These are phyloP conservation scores for Penicillium sclerotigenum DNA, from an alignment of 2,329 filamentous ascomycete genomes.

Conservation along the genomic window DNA sequence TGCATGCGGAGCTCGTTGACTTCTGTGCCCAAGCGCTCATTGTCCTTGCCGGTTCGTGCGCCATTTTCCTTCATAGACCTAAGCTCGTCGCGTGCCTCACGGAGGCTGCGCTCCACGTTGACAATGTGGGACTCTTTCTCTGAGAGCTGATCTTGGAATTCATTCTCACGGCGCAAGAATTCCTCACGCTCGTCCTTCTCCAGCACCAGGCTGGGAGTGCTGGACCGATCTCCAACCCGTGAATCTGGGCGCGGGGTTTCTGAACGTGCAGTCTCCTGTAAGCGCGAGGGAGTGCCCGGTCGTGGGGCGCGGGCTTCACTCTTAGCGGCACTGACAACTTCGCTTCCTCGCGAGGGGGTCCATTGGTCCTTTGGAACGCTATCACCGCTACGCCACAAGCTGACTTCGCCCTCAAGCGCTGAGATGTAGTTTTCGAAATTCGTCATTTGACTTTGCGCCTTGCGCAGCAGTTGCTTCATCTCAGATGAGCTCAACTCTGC, in stretches of 20 bases:
- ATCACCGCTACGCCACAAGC: constrained; percentile 83
- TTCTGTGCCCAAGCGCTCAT: constrained; percentile 79
- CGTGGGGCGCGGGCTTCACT: constrained; percentile 48
- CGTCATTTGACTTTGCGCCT: constrained; percentile 83
- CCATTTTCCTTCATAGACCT: constrained; percentile 81
- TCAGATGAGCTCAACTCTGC: constrained; percentile 94
- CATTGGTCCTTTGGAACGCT: constrained; percentile 84
- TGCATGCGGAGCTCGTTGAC: constrained; percentile 96
- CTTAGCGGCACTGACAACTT: constrained; percentile 50
- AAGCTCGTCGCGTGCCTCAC: constrained; percentile 83
- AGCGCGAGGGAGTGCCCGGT: constrained; percentile 41
- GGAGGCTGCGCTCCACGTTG: constrained; percentile 73
- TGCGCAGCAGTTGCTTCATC: constrained; percentile 88
- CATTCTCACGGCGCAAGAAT: constrained; percentile 90
- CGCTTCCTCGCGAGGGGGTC: constrained; percentile 63
- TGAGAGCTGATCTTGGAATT: constrained; percentile 91
- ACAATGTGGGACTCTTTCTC: constrained; percentile 84
- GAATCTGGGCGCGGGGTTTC: constrained; percentile 64
- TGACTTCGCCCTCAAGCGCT: constrained; percentile 78
- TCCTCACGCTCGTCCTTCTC: constrained; percentile 98
- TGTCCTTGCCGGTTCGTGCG: constrained; percentile 78
- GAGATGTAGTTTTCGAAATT: constrained; percentile 85
- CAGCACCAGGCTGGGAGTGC: constrained; percentile 79
- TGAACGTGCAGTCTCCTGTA: constrained; percentile 49
- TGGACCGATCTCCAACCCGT: constrained; percentile 72